Conservation (phyloP, 805 yeast species). For the Yarrowia deformans region DNA sequence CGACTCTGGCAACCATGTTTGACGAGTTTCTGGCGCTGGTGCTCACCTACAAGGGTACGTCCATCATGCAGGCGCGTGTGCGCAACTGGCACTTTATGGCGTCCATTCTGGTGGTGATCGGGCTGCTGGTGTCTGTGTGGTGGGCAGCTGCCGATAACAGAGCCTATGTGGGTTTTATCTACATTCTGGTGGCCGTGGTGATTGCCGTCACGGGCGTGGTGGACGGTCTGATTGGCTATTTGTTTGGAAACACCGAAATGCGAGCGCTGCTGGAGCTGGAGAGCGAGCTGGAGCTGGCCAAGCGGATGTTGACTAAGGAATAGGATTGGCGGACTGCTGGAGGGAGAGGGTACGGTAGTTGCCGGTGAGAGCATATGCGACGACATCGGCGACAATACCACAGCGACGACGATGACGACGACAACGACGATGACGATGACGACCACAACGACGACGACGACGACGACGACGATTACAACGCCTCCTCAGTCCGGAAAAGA, state of each 20-base stretch:
- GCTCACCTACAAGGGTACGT: conserved; percentile 59
- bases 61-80: conserved; percentile 67
- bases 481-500: neutral
- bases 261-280: conserved; percentile 80
- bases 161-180: conserved; percentile 71
- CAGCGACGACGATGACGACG: no score
- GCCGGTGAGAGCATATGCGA: no score
- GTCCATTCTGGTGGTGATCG: conserved; percentile 62
- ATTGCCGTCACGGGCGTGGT: conserved; percentile 71
- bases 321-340: conserved; percentile 25
- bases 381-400: no score
- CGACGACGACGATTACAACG: no score
- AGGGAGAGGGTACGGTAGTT: neutral
- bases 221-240: conserved; percentile 77
- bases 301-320: conserved; percentile 13
- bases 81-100: conserved; percentile 68
- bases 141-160: conserved; percentile 63
- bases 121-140: conserved; percentile 61
- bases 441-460: no score
- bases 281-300: conserved; percentile 62
- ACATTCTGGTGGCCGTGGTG: conserved; percentile 62
- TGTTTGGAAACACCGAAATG: conserved; percentile 81
- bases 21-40: conserved; percentile 60
- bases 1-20: conserved; percentile 49
- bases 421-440: no score